A percentile compares a stretch with the other conserved stretches of the same genome.
Conservation (phyloP, 2,329 filamentous ascomycete genomes). For the Blastomyces gilchristii region DNA sequence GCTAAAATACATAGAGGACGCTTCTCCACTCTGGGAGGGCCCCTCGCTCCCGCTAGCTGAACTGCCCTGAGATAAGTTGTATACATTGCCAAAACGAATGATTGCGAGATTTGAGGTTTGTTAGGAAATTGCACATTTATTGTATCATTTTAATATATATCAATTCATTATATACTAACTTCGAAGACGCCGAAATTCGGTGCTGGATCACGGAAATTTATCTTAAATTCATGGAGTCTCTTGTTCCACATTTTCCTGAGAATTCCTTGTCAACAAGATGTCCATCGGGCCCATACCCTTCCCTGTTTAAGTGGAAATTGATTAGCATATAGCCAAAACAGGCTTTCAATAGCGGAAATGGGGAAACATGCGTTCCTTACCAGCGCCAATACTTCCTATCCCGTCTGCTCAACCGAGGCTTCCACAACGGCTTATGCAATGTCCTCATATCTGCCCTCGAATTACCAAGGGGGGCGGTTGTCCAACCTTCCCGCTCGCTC, state of each 20-base stretch:
- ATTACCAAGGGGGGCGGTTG: neutral
- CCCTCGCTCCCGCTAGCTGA: too few relatives aligned
- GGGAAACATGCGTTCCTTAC: neutral
- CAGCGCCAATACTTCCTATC: neutral
- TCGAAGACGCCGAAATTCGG: neutral
- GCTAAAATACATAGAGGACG: neutral
- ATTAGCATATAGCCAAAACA: neutral
- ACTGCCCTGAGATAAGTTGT: too few relatives aligned
- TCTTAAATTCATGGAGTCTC: neutral
- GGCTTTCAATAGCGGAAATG: neutral
- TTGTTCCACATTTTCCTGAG: neutral
- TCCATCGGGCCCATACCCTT: neutral
- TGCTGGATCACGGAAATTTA: neutral
- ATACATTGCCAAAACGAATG: too few relatives aligned
- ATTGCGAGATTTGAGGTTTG: too few relatives aligned
- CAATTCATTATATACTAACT: neutral
- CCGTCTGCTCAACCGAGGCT: neutral
- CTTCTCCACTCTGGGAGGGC: neutral
- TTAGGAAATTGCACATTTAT: too few relatives aligned
- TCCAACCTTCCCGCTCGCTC: neutral
- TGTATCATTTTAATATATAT: too few relatives aligned
- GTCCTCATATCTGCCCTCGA: neutral
- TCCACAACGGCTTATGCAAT: constrained; percentile 1
- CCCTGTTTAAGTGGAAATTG: neutral
- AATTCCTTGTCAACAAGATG: neutral